Evolutionary conservation across 805 yeast genomes (phyloP), one percentile per base, ranked within the genome.

Genomic region (Metschnikowia bowlesiae): DNA sequence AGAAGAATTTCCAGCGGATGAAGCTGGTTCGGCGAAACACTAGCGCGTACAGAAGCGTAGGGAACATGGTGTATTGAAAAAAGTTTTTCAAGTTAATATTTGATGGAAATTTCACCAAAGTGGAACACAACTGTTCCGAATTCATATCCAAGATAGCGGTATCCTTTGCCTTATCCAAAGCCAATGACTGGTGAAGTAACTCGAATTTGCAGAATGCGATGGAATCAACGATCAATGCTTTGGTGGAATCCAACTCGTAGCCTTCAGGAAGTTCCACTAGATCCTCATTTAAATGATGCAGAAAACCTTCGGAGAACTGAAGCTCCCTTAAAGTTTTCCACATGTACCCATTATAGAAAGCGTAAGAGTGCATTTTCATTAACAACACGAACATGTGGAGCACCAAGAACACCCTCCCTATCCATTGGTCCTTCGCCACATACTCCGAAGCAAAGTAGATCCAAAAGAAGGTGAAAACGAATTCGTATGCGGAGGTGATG

Each of bases 311-410:
- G 0, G 88, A 79, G 51, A 73, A 77, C 2, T 72, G 58, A 40
- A 85, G 68, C 61, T 87, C 92, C 13, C 71, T 66, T 22, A 65
- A 60, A 40, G 85, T 80, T 33, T 65, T 69, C 90, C 95, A 88
- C 52, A 94, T 70, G 64, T 92, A 89, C 0, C 98, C 99, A 62
- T 91, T 91, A 70, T 84, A 94, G 62, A 87, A 90, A 1, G 89
- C 89, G 64, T 84, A 94, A 1, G 98, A 90, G 66, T 94, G 98
- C 82, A 86, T 85, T 65, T 94, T 94, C 99, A 94, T 94, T 58
- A 95, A 64, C 56, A 90, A 73, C 1, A 94, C 98, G 44, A 89
- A 73, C 9, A 90, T 81, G 64, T 94, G 99, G 46, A 94, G 71
- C 52, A 89, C 79, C 54, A 94, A 69, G 61, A 89, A 94, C 39